phyloP scores from a whole-genome alignment of 1,139 yeast genomes.

The Kodamaea derodonti region DNA sequence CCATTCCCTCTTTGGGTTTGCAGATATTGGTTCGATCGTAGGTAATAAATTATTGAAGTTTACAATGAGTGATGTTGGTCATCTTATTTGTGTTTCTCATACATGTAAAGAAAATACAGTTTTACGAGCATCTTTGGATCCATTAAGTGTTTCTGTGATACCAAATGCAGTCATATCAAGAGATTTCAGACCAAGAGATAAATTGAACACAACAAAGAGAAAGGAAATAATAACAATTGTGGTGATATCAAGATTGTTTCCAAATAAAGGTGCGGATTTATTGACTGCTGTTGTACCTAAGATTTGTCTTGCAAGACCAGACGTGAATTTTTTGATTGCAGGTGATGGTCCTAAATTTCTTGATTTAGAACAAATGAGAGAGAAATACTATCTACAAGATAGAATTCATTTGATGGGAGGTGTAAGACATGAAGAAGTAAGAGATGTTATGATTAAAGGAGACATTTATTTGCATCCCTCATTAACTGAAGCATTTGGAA shows the following conservation, averaged over 20 bases:
- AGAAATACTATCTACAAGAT: constrained; percentile 79
- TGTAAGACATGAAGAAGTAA: constrained; percentile 86
- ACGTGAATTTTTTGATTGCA: constrained; percentile 79
- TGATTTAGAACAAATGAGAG: constrained; percentile 94
- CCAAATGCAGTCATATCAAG: constrained; percentile 92
- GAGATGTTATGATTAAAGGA: constrained; percentile 91
- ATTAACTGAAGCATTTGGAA: constrained; percentile 96
- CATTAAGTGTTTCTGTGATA: constrained; percentile 76
- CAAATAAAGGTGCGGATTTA: constrained; percentile 95
- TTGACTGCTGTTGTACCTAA: constrained; percentile 82
- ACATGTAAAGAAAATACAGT: constrained; percentile 97
- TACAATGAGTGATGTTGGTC: constrained; percentile 82
- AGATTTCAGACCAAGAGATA: constrained; percentile 65
- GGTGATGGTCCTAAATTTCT: constrained; percentile 97
- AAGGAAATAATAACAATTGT: constrained; percentile 63
- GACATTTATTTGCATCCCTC: constrained; percentile 94
- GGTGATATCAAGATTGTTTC: constrained; percentile 84
- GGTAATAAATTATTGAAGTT: constrained; percentile 86
- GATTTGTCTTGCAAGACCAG: constrained; percentile 61
- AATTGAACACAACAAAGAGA: constrained; percentile 12
- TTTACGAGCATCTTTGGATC: constrained; percentile 77
- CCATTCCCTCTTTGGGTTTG: constrained; percentile 93
- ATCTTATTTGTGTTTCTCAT: constrained; percentile 92
- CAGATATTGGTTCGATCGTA: constrained; percentile 76
- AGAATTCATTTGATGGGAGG: constrained; percentile 84